Evolutionary conservation across 352 stramenopile species (phyloP), one percentile per base, ranked within the genome.

Genomic region (Pythium apleroticum): DNA sequence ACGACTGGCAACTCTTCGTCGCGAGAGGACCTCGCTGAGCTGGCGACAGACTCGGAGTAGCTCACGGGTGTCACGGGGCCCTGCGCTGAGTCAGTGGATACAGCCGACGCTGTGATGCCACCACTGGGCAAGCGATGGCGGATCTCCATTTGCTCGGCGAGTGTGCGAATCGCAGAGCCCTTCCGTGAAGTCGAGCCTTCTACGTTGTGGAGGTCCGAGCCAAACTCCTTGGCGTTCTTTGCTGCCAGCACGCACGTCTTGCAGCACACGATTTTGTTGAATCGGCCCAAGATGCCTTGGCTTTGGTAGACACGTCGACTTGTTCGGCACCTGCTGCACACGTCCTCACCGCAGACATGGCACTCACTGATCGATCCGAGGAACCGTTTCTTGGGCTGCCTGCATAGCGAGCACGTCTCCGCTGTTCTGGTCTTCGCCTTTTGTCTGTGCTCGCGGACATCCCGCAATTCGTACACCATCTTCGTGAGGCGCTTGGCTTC

Each of bases 361-460:
- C 76, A 84, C 0, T 64, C 65, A 11, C 57, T 54, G 20, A 84
- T 64, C 4, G 69, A 48, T 3, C 60, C 60, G 17, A 68, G 57
- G 25, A 80, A 79, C 1, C 71, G 41, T 54, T 75, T 76, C 46
- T 71, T 75, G 39, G 68, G 73, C 48, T 76, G 68, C 0, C 67
- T 65, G 57, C 76, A 84, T 54, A 84, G 66, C 3, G 24, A 65
- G 56, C 76, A 84, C 35, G 20, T 58, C 22, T 57, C 59, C 12
- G 28, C 45, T 31, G 19, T 22, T 15, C 41, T 30, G 15, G 35
- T 20, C 8, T 61, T 65, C 14, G 12, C 22, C 22, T 41, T 17
- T 0, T 57, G 12, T 4, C 33, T 46, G 14, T 68, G 57, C 27
- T 71, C 55, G 14, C 66, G 60, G 9, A 60, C 6, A 19, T 24